Evolutionary conservation across 805 yeast genomes (phyloP).

Genomic region (Saccharomyces eubayanus): DNA sequence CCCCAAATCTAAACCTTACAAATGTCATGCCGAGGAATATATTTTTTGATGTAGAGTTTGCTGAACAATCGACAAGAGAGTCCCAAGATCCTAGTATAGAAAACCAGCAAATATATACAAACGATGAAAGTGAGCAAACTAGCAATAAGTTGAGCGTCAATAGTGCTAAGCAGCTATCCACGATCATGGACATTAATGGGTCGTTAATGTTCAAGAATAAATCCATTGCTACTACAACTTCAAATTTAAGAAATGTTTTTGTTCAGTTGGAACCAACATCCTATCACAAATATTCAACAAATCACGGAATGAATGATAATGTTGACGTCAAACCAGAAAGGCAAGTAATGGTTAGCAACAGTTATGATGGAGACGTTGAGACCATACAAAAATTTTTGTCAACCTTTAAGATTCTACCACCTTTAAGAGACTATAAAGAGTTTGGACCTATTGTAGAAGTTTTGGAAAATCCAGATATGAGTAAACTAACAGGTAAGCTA

Average conservation of each 20-base stretch:
- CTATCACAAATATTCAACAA: not conserved
- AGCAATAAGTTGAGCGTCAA: not conserved
- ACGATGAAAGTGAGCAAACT: not conserved
- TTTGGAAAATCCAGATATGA: constrained; percentile 12
- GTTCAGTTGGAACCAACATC: constrained; percentile 36
- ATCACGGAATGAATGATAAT: constrained; percentile 3
- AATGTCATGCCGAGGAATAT: constrained; percentile 42
- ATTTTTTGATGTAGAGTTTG: constrained; percentile 38
- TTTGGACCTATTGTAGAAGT: constrained; percentile 41
- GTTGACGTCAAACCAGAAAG: constrained; percentile 23
- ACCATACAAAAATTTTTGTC: constrained; percentile 51
- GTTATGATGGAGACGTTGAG: constrained; percentile 62
- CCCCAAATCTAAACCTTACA: not conserved
- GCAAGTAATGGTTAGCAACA: constrained; percentile 36
- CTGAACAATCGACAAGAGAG: constrained; percentile 1
- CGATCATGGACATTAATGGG: constrained; percentile 22
- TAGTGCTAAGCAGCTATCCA: constrained; percentile 3
- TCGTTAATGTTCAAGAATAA: constrained; percentile 33
- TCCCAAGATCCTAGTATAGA: not conserved
- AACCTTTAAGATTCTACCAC: constrained; percentile 47
- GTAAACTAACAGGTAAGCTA: constrained; percentile 37
- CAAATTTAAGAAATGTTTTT: constrained; percentile 35
- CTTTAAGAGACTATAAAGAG: constrained; percentile 52
- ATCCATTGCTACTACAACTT: constrained; percentile 34
- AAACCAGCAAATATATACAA: not conserved